phyloP scores from a whole-genome alignment of 163 green algal genomes.

The Trebouxiophyceae sp. region DNA sequence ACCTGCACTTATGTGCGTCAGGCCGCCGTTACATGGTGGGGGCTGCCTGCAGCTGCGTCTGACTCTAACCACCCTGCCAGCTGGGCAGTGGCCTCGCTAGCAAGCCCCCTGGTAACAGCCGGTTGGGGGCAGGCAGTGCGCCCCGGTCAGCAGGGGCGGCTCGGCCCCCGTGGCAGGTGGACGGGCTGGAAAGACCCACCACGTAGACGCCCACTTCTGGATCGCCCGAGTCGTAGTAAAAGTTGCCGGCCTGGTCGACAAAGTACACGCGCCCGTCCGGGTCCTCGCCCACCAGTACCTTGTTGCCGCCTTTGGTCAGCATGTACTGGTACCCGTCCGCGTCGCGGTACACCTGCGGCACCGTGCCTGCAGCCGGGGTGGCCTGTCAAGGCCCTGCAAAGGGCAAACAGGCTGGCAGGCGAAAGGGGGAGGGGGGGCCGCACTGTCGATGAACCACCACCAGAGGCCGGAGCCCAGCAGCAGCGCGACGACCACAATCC shows the following conservation, averaged over 20 bases:
- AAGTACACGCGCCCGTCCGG: constrained; percentile 48
- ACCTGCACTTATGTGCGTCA: no score
- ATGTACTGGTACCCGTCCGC: constrained; percentile 9
- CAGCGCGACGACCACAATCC: background rate
- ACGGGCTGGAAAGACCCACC: no score
- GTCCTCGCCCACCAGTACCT: constrained; percentile 54
- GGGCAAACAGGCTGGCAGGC: background rate
- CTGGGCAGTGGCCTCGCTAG: background rate
- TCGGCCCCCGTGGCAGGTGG: no score
- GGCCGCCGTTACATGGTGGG: no score
- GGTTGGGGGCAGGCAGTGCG: no score
- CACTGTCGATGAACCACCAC: background rate
- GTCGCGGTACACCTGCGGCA: constrained; percentile 10
- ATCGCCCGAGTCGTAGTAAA: constrained; percentile 80
- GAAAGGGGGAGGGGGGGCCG: background rate
- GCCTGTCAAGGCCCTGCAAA: background rate
- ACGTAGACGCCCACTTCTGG: constrained; percentile 56
- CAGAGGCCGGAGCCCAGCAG: background rate
- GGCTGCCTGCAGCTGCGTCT: no score
- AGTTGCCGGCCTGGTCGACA: constrained; percentile 51
- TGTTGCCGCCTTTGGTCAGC: constrained; percentile 52
- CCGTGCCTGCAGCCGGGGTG: constrained; percentile 4
- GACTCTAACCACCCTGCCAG: no score
- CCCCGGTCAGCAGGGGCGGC: no score
- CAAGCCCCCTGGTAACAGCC: no score